A percentile compares a stretch with the other conserved stretches of the same genome.
These are phyloP conservation scores for Microcos paniculata DNA, from an alignment of 345 rosid species.

Conservation along the genomic window DNA sequence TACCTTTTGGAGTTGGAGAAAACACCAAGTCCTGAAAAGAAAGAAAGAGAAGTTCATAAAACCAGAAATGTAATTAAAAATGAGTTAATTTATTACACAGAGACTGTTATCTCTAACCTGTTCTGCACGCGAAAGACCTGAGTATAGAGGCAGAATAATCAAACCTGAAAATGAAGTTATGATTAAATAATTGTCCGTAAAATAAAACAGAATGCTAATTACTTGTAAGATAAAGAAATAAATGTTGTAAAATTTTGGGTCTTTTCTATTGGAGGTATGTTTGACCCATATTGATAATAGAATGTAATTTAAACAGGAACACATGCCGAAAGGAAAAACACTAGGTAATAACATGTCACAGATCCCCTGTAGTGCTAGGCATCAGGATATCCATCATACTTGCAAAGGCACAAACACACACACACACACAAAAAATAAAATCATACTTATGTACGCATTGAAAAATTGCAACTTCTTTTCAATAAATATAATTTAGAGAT, in stretches of 20 bases:
- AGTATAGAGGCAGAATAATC: slow-evolving; percentile 71
- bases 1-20: slow-evolving; percentile 86
- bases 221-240: neutral
- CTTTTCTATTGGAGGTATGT: neutral
- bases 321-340: neutral
- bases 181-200: slow-evolving; percentile 2
- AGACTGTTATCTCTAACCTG: slow-evolving; percentile 45
- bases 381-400: neutral
- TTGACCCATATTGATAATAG: neutral
- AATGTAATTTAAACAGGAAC: neutral
- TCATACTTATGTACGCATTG: neutral
- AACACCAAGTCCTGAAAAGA: slow-evolving; percentile 68
- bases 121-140: slow-evolving; percentile 84
- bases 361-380: neutral
- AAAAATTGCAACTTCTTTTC: slow-evolving; percentile 5
- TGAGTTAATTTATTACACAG: neutral
- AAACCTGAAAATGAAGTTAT: slow-evolving; percentile 59
- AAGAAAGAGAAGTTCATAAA: neutral
- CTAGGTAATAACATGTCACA: neutral
- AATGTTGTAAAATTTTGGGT: neutral
- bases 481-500: neutral
- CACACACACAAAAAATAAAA: neutral
- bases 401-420: neutral
- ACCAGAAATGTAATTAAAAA: slow-evolving; percentile 9
- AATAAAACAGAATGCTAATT: slow-evolving; percentile 10